Percentiles rank a stretch among this genome's conserved stretches.
Conservation (phyloP, 768 basidiomycete species). For the Leucosporidium scottii region DNA sequence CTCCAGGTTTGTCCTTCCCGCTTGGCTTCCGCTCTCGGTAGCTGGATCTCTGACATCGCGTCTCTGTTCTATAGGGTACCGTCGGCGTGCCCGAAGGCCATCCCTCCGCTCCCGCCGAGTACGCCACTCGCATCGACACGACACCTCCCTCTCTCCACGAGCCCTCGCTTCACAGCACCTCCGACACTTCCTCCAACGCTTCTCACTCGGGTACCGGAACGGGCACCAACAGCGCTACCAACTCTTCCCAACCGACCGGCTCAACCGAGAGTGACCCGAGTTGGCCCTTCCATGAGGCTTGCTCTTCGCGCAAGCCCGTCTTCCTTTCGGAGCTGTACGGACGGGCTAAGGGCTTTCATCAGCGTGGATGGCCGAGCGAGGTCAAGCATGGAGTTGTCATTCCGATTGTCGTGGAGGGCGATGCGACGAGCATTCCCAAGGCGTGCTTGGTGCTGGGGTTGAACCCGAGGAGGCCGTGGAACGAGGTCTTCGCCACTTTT, state of each 20-base stretch:
- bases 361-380: conserved; percentile 12
- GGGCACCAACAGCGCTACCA: conserved; percentile 9
- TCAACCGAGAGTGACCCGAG: conserved; percentile 2
- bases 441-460: conserved; percentile 24
- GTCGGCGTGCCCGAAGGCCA: conserved; percentile 21
- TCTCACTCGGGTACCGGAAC: conserved; percentile 7
- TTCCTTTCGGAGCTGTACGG: conserved; percentile 20
- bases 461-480: conserved; percentile 12
- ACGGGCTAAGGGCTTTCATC: conserved; percentile 9
- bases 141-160: conserved; percentile 5
- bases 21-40: background rate
- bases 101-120: conserved; percentile 16
- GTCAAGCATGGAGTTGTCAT: conserved; percentile 22
- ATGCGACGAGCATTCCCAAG: conserved; percentile 5
- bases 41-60: background rate
- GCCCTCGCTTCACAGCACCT: background rate
- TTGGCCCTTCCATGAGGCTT: conserved; percentile 33
- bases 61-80: conserved; percentile 2
- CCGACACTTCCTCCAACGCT: conserved; percentile 1
- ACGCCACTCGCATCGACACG: background rate
- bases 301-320: conserved; percentile 19
- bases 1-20: background rate
- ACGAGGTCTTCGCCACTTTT: conserved; percentile 21
- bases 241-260: background rate
- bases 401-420: conserved; percentile 24